Conservation (phyloP, 163 green algal genomes). For the Chlorella variabilis region DNA sequence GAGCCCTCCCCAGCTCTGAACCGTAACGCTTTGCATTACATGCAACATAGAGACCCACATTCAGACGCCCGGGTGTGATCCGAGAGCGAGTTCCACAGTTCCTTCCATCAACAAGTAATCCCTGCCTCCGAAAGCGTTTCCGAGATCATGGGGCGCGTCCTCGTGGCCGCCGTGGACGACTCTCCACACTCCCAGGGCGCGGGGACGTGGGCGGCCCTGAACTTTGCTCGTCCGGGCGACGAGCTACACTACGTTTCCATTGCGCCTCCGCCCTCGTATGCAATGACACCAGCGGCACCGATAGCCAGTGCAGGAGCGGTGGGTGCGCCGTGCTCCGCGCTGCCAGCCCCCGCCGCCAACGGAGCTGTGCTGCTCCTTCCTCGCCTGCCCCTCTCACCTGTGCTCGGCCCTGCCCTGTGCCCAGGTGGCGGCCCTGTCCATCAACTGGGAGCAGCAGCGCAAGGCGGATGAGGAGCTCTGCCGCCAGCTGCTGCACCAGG, state of each 20-base stretch:
- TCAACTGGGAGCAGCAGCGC: slow-evolving; percentile 37
- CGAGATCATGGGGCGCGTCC: not conserved
- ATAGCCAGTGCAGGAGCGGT: slow-evolving; percentile 27
- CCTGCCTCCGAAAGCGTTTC: too few relatives aligned
- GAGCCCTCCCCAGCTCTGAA: too few relatives aligned
- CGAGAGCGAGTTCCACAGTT: too few relatives aligned
- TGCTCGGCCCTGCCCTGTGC: not conserved
- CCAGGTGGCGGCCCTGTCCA: slow-evolving; percentile 22
- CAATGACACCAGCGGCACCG: slow-evolving; percentile 1
- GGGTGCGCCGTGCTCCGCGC: too few relatives aligned
- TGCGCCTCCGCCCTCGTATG: not conserved
- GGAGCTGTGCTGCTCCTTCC: not conserved
- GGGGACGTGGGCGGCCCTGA: not conserved
- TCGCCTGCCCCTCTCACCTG: too few relatives aligned
- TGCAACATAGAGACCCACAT: too few relatives aligned
- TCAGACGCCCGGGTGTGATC: too few relatives aligned
- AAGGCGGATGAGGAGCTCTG: slow-evolving; percentile 22
- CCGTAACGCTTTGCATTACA: not conserved
- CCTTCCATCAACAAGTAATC: too few relatives aligned
- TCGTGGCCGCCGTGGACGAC: not conserved
- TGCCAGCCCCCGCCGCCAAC: too few relatives aligned
- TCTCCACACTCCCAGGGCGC: not conserved
- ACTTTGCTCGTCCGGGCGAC: not conserved
- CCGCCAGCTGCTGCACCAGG: not conserved
- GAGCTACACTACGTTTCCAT: not conserved